Percentiles rank a stretch among this genome's conserved stretches.
Conservation (phyloP, 108 stramenopile species). For the Discostella stelligeroides region DNA sequence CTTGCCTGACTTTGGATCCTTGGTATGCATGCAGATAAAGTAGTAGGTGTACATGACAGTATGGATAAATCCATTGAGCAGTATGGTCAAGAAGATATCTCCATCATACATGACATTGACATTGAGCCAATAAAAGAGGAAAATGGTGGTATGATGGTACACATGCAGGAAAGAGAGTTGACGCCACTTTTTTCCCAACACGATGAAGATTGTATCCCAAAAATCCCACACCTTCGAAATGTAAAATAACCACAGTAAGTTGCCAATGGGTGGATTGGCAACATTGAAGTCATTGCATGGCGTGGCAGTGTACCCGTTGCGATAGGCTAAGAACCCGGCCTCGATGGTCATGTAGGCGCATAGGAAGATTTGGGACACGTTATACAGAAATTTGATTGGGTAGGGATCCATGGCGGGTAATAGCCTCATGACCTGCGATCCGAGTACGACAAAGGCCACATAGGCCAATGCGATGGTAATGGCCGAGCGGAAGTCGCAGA, state of each 20-base stretch:
- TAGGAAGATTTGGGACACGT: slow-evolving; percentile 96
- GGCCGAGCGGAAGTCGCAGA: slow-evolving; percentile 84
- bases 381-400: slow-evolving; percentile 96
- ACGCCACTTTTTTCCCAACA: slow-evolving; percentile 97
- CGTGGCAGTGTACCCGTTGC: slow-evolving; percentile 75
- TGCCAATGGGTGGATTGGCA: slow-evolving; percentile 81
- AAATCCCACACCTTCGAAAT: slow-evolving; percentile 98
- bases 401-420: slow-evolving; percentile 84
- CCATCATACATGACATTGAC: slow-evolving; percentile 92
- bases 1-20: slow-evolving; percentile 83
- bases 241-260: slow-evolving; percentile 98
- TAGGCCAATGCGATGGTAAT: slow-evolving; percentile 80
- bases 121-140: slow-evolving; percentile 98
- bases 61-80: slow-evolving; percentile 98
- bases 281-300: slow-evolving; percentile 87
- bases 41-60: slow-evolving; percentile 99
- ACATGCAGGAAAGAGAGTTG: slow-evolving; percentile 99
- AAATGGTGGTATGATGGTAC: slow-evolving; percentile 99
- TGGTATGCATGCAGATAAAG: slow-evolving; percentile 99
- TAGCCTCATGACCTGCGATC: slow-evolving; percentile 68
- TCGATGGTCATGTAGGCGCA: slow-evolving; percentile 99
- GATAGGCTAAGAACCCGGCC: slow-evolving; percentile 89
- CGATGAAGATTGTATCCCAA: slow-evolving; percentile 99
- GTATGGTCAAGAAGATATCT: slow-evolving; percentile 95
- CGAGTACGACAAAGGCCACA: slow-evolving; percentile 83